These are phyloP conservation scores for Purpureocillium takamizusanense DNA, from an alignment of 2,329 filamentous ascomycete species.

Conservation along the genomic window DNA sequence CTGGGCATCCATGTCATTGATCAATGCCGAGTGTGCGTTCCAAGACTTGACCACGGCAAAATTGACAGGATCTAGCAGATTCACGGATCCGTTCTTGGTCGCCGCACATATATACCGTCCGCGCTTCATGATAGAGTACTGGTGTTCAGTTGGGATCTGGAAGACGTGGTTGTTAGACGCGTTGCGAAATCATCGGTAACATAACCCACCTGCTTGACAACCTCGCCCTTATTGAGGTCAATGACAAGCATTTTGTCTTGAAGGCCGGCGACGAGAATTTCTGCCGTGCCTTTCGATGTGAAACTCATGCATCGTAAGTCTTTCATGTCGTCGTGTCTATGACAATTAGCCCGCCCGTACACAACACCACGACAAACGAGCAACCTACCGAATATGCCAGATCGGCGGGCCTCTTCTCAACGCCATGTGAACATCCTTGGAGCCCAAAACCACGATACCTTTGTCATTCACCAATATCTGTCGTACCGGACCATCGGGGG, in stretches of 20 bases:
- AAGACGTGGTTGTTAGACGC: constrained; percentile 21
- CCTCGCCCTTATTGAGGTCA: constrained; percentile 60
- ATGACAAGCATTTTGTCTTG: constrained; percentile 79
- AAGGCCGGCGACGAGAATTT: constrained; percentile 79
- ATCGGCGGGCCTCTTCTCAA: constrained; percentile 69
- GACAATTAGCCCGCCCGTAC: no score
- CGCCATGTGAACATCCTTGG: constrained; percentile 82
- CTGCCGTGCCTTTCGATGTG: constrained; percentile 72
- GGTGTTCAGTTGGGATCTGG: constrained; percentile 60
- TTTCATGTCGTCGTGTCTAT: constrained; percentile 64
- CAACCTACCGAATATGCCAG: constrained; percentile 70
- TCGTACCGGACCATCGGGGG: constrained; percentile 67
- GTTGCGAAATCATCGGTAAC: no score
- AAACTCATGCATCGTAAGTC: constrained; percentile 94
- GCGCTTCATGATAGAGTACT: constrained; percentile 89
- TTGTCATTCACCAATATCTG: constrained; percentile 88
- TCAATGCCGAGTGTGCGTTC: constrained; percentile 79
- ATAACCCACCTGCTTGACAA: constrained; percentile 51
- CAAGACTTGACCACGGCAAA: constrained; percentile 77
- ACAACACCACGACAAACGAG: no score
- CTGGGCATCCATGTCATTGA: constrained; percentile 96
- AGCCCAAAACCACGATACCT: constrained; percentile 78
- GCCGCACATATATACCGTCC: constrained; percentile 88
- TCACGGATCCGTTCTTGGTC: constrained; percentile 70
- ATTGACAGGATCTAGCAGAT: constrained; percentile 73